Conservation (phyloP, 1,139 yeast species). For the Blastobotrys buckinghamii region DNA sequence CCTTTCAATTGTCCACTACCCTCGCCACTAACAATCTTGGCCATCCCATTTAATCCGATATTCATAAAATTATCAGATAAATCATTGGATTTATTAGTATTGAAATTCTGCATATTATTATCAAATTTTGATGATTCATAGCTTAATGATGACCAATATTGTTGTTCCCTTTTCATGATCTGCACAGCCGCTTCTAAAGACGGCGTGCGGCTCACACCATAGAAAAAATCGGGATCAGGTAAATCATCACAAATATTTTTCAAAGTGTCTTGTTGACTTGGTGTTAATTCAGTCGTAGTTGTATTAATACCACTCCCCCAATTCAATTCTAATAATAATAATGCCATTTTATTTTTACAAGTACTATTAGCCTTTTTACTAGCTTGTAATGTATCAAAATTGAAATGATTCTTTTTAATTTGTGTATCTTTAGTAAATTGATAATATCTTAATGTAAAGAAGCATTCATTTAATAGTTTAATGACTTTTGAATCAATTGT, state of each 20-base stretch:
- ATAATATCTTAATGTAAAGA: slow-evolving; percentile 4
- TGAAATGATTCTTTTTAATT: neutral
- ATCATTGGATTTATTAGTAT: slow-evolving; percentile 3
- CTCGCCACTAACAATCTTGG: slow-evolving; percentile 33
- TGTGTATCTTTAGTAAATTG: neutral
- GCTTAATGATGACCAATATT: slow-evolving; percentile 39
- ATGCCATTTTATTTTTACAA: slow-evolving; percentile 5
- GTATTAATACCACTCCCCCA: slow-evolving; percentile 12
- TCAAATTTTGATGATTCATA: slow-evolving; percentile 57
- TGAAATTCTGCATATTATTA: slow-evolving; percentile 15
- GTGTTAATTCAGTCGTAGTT: neutral
- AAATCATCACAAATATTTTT: slow-evolving; percentile 42
- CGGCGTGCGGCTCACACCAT: slow-evolving; percentile 49
- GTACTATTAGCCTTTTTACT: slow-evolving; percentile 1
- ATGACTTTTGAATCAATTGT: neutral
- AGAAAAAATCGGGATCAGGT: slow-evolving; percentile 55
- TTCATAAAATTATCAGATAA: slow-evolving; percentile 39
- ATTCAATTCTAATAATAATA: slow-evolving; percentile 16
- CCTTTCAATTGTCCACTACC: neutral
- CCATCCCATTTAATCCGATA: slow-evolving; percentile 47
- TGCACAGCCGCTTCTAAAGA: slow-evolving; percentile 47
- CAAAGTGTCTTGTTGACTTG: slow-evolving; percentile 8
- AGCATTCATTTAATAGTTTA: neutral
- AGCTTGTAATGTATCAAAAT: neutral
- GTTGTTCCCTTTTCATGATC: slow-evolving; percentile 34